These are phyloP conservation scores for Cucurbitaria berberidis DNA, from an alignment of 2,329 filamentous ascomycete genomes.

Conservation along the genomic window DNA sequence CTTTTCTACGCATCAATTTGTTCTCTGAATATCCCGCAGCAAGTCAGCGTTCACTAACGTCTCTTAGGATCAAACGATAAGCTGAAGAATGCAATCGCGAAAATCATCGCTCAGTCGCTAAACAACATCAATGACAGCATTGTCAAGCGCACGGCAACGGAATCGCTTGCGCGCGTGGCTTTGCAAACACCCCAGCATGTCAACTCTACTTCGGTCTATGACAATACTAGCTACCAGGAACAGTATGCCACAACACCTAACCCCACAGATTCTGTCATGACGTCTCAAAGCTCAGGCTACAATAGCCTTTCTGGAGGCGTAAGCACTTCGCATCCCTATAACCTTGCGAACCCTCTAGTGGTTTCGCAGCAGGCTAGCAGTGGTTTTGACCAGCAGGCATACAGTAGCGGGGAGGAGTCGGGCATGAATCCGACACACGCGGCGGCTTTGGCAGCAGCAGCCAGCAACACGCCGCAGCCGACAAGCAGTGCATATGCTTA, in stretches of 20 bases:
- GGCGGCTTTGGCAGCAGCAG: constrained; percentile 35
- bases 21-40: too few species aligned
- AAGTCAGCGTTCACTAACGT: background rate
- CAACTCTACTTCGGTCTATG: constrained; percentile 26
- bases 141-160: constrained; percentile 52
- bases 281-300: constrained; percentile 31
- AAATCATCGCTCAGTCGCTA: constrained; percentile 57
- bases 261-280: constrained; percentile 29
- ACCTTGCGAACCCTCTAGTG: constrained; percentile 27
- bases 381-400: constrained; percentile 37
- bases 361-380: constrained; percentile 29
- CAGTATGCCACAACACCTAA: constrained; percentile 28
- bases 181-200: constrained; percentile 38
- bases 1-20: background rate
- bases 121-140: constrained; percentile 55
- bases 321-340: constrained; percentile 32
- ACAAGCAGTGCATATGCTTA: constrained; percentile 34
- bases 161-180: constrained; percentile 50
- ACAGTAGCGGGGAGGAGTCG: constrained; percentile 31
- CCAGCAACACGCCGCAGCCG: constrained; percentile 27
- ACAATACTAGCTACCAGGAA: constrained; percentile 30
- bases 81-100: constrained; percentile 56
- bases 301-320: constrained; percentile 15
- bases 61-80: constrained; percentile 55
- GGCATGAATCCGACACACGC: constrained; percentile 40